Evolutionary conservation across 208 protist genomes (phyloP), one percentile per base, ranked within the genome.

Genomic region (Leishmania arabica): DNA sequence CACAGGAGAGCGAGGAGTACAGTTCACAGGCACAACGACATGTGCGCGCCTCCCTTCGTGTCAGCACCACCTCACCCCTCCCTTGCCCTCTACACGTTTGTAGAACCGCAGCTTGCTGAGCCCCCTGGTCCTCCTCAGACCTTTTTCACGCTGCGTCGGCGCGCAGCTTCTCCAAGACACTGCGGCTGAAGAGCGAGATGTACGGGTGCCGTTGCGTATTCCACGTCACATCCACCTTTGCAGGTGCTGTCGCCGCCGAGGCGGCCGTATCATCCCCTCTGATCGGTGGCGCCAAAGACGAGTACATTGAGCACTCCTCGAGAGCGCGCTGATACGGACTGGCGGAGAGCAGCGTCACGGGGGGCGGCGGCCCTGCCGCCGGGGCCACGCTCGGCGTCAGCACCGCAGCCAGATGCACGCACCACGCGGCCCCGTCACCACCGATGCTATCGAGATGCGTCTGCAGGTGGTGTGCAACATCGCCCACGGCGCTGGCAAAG

Each of bases 201-300:
- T 93, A 92, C 60, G 82, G 86, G 76, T 97, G 94, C 58, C 89
- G 89, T 79, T 91, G 88, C 19, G 88, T 91, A 66, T 97, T 97
- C 91, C 92, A 97, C 24, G 72, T 62, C 27, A 96, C 85, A 58
- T 89, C 85, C 69, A 66, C 58, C 64, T 42, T 82, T 31, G 51
- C 65, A 13, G 47, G 77, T 4, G 34, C 45, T 54, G 27, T 58
- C 34, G 2, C n/a, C 62, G 54, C 51, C 37, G 34, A 64, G 27
- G 31, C 53, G 54, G 47, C 51, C 37, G 60, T 31, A 21, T 58
- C 68, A 40, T n/a, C 31, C 49, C 19, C 45, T 82, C 53, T 62
- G 58, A 31, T 45, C 1, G 78, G 54, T 34, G 77, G 81, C 27
- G 78, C 62, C 15, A 77, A 65, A 51, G 83, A 76, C 31, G 73